phyloP scores from a whole-genome alignment of 768 basidiomycete species.

The Auriculariales sp. region DNA sequence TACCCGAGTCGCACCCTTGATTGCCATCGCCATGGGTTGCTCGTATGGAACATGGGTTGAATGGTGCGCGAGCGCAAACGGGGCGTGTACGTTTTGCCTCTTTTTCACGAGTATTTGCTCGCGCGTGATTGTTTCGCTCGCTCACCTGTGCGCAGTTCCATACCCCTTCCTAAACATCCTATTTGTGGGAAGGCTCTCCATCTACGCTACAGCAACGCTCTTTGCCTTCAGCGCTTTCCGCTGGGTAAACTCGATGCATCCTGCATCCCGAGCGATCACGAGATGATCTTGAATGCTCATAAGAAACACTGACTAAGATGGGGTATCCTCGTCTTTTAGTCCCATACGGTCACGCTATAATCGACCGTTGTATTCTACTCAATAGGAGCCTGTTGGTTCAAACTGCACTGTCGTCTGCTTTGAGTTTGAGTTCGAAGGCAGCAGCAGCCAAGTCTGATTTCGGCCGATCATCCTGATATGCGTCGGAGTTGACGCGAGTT shows the following conservation, averaged over 20 bases:
- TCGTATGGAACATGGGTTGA: conserved; percentile 58
- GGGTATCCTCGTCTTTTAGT: too few relatives aligned
- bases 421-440: too few relatives aligned
- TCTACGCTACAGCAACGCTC: conserved; percentile 39
- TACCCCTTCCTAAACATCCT: conserved; percentile 71
- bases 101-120: not conserved
- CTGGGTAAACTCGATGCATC: conserved; percentile 43
- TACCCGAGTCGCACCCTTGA: conserved; percentile 16
- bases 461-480: too few relatives aligned
- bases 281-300: too few relatives aligned
- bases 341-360: too few relatives aligned
- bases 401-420: too few relatives aligned
- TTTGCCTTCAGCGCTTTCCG: conserved; percentile 44
- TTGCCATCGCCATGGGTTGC: conserved; percentile 18
- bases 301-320: too few relatives aligned
- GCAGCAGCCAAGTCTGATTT: too few relatives aligned
- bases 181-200: conserved; percentile 32
- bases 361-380: too few relatives aligned
- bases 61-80: conserved; percentile 46
- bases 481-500: too few relatives aligned
- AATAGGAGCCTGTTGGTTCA: too few relatives aligned
- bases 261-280: too few relatives aligned
- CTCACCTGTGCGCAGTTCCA: conserved; percentile 35
- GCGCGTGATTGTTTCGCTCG: not conserved
- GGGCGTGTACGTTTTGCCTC: conserved; percentile 48